A percentile compares a stretch with the other conserved stretches of the same genome.
Evolutionary conservation across 176 grass and related monocot species (phyloP).

Genomic region (Raddia guianensis): DNA sequence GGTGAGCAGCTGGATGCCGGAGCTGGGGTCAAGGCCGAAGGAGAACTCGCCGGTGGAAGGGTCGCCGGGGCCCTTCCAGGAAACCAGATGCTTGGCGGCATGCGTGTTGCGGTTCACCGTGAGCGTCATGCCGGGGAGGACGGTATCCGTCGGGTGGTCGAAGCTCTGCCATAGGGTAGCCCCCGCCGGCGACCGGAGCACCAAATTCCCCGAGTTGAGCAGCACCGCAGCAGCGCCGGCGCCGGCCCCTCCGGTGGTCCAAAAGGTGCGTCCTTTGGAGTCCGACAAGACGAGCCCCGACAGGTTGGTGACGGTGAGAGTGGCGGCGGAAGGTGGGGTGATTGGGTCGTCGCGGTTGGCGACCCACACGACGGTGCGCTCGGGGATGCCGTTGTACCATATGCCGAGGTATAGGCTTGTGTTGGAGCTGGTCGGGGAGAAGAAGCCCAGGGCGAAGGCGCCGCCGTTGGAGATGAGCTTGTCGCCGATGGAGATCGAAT

Average conservation of each 20-base stretch:
- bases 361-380: slow-evolving; percentile 9
- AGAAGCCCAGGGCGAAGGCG: no score
- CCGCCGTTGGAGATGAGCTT: no score
- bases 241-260: neutral
- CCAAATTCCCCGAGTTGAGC: slow-evolving; percentile 13
- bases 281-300: neutral
- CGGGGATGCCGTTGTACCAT: slow-evolving; percentile 29
- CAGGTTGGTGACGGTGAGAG: neutral
- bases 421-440: no score
- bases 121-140: slow-evolving; percentile 24
- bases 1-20: neutral
- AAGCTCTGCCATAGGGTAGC: slow-evolving; percentile 34
- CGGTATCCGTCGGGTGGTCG: slow-evolving; percentile 27
- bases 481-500: no score
- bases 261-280: neutral
- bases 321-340: neutral
- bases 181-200: neutral
- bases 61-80: slow-evolving; percentile 30
- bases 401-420: slow-evolving; percentile 16
- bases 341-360: slow-evolving; percentile 39
- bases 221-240: neutral
- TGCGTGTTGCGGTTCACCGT: neutral
- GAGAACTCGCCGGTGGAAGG: slow-evolving; percentile 35
- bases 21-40: neutral
- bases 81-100: neutral